phyloP scores from a whole-genome alignment of 371 early-diverging fungal species.

The Apophysomyces ossiformis region DNA sequence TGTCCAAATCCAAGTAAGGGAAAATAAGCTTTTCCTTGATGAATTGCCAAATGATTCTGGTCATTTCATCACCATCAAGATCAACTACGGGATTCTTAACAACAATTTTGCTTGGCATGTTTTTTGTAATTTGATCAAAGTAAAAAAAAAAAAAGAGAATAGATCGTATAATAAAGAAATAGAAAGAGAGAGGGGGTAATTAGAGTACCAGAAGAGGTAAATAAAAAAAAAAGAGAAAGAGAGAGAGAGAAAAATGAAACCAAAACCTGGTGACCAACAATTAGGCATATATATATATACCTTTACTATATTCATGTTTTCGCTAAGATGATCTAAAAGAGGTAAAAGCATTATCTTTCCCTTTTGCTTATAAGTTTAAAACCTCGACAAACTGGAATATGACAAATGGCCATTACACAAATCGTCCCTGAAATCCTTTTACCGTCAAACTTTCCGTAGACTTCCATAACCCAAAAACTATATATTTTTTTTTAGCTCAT shows the following conservation, averaged over 20 bases:
- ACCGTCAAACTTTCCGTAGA: background rate
- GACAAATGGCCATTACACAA: conserved; percentile 9
- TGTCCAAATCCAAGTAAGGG: conserved; percentile 90
- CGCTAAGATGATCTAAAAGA: background rate
- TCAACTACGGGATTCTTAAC: conserved; percentile 91
- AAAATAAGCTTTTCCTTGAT: conserved; percentile 94
- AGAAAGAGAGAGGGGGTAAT: background rate
- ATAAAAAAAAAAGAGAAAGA: background rate
- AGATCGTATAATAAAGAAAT: background rate
- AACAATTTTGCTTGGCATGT: conserved; percentile 52
- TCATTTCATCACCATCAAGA: conserved; percentile 97
- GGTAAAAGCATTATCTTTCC: conserved; percentile 3
- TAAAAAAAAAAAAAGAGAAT: background rate
- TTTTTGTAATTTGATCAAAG: conserved; percentile 11
- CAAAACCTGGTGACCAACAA: background rate
- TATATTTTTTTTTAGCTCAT: no score
- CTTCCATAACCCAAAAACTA: no score
- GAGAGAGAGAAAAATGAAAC: conserved; percentile 6
- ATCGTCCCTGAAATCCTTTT: conserved; percentile 6
- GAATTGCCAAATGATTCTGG: conserved; percentile 92
- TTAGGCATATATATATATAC: no score
- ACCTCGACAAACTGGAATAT: conserved; percentile 7
- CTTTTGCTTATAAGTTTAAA: conserved; percentile 5
- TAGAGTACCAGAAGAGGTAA: conserved; percentile 2
- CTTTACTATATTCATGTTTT: background rate